Evolutionary conservation across 2,329 filamentous ascomycete genomes (phyloP), one percentile per base, ranked within the genome.

Genomic region (Monosporascus sp.): DNA sequence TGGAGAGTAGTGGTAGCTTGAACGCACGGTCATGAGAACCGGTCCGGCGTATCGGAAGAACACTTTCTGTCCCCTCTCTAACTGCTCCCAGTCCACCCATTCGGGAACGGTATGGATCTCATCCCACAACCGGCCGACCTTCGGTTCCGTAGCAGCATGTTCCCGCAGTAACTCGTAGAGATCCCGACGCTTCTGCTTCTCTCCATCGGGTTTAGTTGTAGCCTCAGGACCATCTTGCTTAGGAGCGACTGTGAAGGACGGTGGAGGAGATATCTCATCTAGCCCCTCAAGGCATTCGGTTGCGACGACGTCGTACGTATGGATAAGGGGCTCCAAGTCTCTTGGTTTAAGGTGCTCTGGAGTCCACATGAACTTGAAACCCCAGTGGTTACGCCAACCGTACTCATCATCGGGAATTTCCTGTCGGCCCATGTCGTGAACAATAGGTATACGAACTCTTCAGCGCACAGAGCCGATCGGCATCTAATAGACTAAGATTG

Each of bases 71-170:
- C 88, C 89, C 62, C 88, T 77, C 55, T 79, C 75, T 52, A 93
- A 86, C 64, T 91, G 87, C 2, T 80, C 79, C 88, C 87, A 92
- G 65, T 91, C 83, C 2, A 92, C 88, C 87, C 88, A 92, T 1
- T 80, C 75, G 0, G 88, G 89, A 4, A 90, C 70, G 0, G 79
- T 84, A 53, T 83, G 86, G 52, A 88, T 76, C 63, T 91, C 76
- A 0, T 70, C 66, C 88, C 88, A 92, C 8, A 93, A 71, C 51
- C 78, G 61, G 2, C 64, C 61, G 3, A 81, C 71, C 40, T 81
- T 78, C 24, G 79, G 72, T 60, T 92, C 81, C 6, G 76, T 72
- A 2, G 71, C 66, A 9, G 77, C 74, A 66, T 91, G 76, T 6
- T 86, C 76, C 61, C 75, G 71, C 1, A 93, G 70, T 8, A 90